Evolutionary conservation across 345 rosid genomes (phyloP).

Genomic region (Kernera saxatilis): DNA sequence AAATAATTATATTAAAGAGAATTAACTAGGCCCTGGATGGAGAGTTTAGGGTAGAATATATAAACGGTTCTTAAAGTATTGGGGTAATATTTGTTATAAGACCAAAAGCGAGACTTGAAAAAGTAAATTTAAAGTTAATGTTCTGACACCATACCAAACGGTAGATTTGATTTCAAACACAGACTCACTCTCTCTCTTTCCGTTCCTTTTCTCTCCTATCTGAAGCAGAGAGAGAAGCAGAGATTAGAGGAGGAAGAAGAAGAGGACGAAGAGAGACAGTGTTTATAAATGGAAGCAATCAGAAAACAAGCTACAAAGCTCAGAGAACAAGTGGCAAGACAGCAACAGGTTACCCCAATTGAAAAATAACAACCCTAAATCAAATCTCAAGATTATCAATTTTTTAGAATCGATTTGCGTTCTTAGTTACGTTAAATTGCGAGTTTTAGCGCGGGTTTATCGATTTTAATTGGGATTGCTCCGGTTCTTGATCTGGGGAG

Average conservation of each 20-base stretch:
- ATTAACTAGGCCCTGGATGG: no score
- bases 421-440: not conserved
- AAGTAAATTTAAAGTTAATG: not conserved
- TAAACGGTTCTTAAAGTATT: not conserved
- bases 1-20: no score
- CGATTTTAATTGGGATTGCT: not conserved
- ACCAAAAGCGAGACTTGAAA: not conserved
- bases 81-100: not conserved
- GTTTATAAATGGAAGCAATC: slow-evolving; percentile 53
- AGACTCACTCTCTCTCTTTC: not conserved
- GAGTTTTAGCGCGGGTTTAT: not conserved
- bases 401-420: not conserved
- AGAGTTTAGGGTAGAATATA: not conserved
- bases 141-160: slow-evolving; percentile 18
- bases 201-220: not conserved
- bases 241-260: not conserved
- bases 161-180: slow-evolving; percentile 22
- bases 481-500: not conserved
- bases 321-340: slow-evolving; percentile 86
- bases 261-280: not conserved
- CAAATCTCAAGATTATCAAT: not conserved
- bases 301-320: slow-evolving; percentile 81
- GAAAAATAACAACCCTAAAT: not conserved
- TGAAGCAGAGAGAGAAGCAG: not conserved
- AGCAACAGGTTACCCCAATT: slow-evolving; percentile 47